A percentile compares a stretch with the other conserved stretches of the same genome.
These are phyloP conservation scores for Quercus gilva DNA, from an alignment of 306 rosid species.

Conservation along the genomic window DNA sequence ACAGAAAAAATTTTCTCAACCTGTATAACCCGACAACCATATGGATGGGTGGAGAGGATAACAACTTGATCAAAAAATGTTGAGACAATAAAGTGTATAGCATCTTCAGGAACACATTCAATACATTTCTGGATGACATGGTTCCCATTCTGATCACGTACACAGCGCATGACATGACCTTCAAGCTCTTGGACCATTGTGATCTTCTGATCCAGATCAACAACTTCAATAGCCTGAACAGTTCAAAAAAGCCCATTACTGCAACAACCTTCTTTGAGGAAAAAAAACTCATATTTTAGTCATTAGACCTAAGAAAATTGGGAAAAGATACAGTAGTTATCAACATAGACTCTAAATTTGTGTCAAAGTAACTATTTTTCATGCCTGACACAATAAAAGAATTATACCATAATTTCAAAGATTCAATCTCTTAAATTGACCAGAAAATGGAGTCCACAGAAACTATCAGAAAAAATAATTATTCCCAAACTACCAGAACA, in stretches of 20 bases:
- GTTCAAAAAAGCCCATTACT: neutral
- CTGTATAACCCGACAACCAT: constrained; percentile 97
- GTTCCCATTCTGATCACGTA: constrained; percentile 97
- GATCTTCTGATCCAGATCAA: constrained; percentile 88
- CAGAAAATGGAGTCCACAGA: neutral
- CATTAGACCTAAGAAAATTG: neutral
- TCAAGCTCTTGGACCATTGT: constrained; percentile 93
- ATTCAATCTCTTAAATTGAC: neutral
- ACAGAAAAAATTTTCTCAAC: constrained; percentile 25
- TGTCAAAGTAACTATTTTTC: neutral
- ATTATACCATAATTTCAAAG: neutral
- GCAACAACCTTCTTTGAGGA: neutral
- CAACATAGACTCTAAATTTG: neutral
- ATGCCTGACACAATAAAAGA: neutral
- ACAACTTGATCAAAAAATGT: constrained; percentile 91
- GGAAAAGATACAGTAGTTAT: neutral
- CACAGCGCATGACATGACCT: constrained; percentile 88
- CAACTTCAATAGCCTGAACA: constrained; percentile 93
- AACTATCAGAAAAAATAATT: neutral
- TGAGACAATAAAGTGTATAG: constrained; percentile 70
- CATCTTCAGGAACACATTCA: constrained; percentile 92
- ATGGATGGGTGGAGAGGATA: constrained; percentile 89
- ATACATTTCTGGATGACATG: constrained; percentile 96
- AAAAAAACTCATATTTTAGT: neutral
- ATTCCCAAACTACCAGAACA: neutral